phyloP scores from a whole-genome alignment of 352 stramenopile species.

The Pythium myriotylum region DNA sequence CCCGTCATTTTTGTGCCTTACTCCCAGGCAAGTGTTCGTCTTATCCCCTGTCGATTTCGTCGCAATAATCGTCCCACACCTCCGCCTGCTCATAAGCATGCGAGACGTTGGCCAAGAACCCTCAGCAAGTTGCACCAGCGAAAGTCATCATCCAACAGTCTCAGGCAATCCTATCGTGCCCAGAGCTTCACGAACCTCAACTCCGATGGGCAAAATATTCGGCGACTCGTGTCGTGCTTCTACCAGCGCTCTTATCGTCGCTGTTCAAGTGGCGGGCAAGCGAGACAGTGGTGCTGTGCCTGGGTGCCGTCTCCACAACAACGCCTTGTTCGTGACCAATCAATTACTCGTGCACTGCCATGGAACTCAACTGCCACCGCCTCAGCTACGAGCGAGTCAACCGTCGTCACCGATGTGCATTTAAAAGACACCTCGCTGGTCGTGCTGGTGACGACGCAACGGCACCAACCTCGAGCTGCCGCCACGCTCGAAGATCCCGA shows the following conservation, averaged over 20 bases:
- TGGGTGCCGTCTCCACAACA: constrained; percentile 13
- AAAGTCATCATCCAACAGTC: too few species aligned
- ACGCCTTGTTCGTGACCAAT: constrained; percentile 8
- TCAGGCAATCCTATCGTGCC: too few species aligned
- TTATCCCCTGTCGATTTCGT: constrained; percentile 6
- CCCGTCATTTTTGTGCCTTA: constrained; percentile 13
- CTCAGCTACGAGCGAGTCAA: neutral
- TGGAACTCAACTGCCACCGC: constrained; percentile 12
- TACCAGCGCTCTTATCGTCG: constrained; percentile 3
- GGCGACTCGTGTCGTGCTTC: neutral
- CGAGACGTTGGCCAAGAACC: neutral
- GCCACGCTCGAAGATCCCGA: constrained; percentile 11
- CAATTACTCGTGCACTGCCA: constrained; percentile 4
- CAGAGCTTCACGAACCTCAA: neutral
- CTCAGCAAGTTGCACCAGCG: neutral
- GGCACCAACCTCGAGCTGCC: constrained; percentile 8
- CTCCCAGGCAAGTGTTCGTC: constrained; percentile 14
- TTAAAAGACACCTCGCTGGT: neutral
- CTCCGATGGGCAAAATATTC: neutral
- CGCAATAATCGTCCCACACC: constrained; percentile 12
- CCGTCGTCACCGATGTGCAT: neutral
- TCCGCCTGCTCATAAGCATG: constrained; percentile 10
- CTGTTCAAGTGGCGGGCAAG: neutral
- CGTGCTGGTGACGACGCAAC: neutral
- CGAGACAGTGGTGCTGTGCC: neutral